phyloP scores from a whole-genome alignment of 78 protist species.

The Pelomyxa schiedti region DNA sequence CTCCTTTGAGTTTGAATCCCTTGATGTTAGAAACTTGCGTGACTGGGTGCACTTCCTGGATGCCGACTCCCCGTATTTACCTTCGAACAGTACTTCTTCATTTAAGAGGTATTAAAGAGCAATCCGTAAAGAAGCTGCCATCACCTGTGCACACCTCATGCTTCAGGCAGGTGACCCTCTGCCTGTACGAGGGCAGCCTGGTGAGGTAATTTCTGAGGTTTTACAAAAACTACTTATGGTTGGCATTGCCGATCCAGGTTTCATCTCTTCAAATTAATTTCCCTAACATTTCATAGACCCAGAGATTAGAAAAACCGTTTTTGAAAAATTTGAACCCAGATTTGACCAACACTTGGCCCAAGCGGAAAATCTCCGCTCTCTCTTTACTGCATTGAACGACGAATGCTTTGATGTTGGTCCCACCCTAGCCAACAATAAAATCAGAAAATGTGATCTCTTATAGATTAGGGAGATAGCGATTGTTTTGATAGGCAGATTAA shows the following conservation, averaged over 20 bases:
- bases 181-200: constrained; percentile 41
- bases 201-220: constrained; percentile 46
- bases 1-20: constrained; percentile 41
- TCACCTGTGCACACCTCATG: not conserved
- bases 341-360: constrained; percentile 69
- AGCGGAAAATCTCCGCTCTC: constrained; percentile 53
- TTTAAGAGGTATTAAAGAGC: not conserved
- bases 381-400: constrained; percentile 70
- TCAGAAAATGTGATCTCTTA: constrained; percentile 73
- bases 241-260: constrained; percentile 65
- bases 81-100: constrained; percentile 18
- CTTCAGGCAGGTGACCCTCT: constrained; percentile 31
- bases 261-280: constrained; percentile 57
- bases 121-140: not conserved
- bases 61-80: constrained; percentile 34
- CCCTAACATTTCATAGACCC: constrained; percentile 42
- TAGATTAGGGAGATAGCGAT: constrained; percentile 73
- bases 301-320: constrained; percentile 50
- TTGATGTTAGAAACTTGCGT: constrained; percentile 46
- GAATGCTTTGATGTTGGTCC: constrained; percentile 78
- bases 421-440: constrained; percentile 82
- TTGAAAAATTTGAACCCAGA: constrained; percentile 26
- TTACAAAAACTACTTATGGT: constrained; percentile 60
- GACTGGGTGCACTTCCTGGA: constrained; percentile 29
- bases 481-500: constrained; percentile 70